Conservation (phyloP, 2,329 filamentous ascomycete genomes). For the Neospermospora avenae region DNA sequence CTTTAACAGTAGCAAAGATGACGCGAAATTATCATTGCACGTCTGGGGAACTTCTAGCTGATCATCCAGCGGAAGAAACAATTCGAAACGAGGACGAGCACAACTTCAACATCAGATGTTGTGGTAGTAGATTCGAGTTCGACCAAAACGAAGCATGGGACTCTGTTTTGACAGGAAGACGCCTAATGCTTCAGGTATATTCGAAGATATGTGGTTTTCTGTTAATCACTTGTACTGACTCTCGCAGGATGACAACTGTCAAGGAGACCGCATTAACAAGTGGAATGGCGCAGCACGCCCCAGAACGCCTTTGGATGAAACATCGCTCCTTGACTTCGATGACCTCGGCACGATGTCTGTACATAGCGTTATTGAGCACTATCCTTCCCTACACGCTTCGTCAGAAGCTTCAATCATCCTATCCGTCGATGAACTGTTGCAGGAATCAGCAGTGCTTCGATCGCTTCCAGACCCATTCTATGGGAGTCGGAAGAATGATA, state of each 20-base stretch:
- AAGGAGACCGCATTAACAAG: background rate
- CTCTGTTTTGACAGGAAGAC: constrained; percentile 13
- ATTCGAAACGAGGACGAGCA: background rate
- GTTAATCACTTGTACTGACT: background rate
- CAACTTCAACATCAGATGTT: background rate
- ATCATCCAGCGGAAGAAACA: background rate
- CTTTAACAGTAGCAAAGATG: constrained; percentile 24
- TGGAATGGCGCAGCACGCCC: background rate
- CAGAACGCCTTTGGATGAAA: background rate
- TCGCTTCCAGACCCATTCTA: constrained; percentile 5
- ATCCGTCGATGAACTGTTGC: constrained; percentile 6
- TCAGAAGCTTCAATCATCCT: background rate
- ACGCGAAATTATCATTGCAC: constrained; percentile 22
- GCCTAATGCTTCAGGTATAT: background rate
- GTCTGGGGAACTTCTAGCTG: background rate
- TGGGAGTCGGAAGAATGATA: background rate
- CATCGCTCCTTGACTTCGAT: background rate
- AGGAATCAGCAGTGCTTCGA: constrained; percentile 13
- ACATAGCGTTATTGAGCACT: background rate
- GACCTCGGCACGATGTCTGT: background rate
- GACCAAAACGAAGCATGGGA: constrained; percentile 11
- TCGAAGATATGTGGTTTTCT: background rate
- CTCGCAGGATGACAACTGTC: background rate
- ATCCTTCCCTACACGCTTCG: too few relatives aligned
- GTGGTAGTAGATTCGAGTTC: background rate